Percentiles rank a stretch among this genome's conserved stretches.
These are phyloP conservation scores for Quaeritorhiza haematococci DNA, from an alignment of 371 early-diverging fungal genomes.

Conservation along the genomic window DNA sequence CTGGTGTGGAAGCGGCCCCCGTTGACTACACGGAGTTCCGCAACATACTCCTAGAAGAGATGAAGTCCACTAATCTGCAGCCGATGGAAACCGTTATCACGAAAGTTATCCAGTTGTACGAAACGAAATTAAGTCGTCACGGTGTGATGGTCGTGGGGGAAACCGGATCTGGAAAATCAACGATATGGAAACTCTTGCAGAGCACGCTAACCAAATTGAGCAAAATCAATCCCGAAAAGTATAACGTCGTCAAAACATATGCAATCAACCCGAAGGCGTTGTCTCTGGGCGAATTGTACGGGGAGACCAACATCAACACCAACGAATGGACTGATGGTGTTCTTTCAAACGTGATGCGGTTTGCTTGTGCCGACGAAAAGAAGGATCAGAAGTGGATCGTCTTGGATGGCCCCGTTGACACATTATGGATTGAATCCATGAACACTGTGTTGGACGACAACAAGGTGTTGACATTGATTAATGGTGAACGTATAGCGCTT, in stretches of 20 bases:
- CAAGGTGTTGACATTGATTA: conserved; percentile 49
- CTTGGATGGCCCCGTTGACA: conserved; percentile 57
- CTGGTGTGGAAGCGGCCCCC: conserved; percentile 39
- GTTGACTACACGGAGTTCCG: conserved; percentile 41
- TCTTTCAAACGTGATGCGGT: conserved; percentile 45
- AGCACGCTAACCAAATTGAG: conserved; percentile 27
- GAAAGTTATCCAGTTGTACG: conserved; percentile 50
- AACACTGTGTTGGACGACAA: conserved; percentile 61
- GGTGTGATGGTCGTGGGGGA: conserved; percentile 51
- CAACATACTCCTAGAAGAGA: conserved; percentile 34
- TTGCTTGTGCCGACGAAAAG: conserved; percentile 42
- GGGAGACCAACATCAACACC: conserved; percentile 41
- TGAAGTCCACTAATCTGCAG: conserved; percentile 36
- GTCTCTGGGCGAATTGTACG: conserved; percentile 52
- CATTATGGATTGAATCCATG: conserved; percentile 59
- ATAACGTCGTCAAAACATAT: conserved; percentile 31
- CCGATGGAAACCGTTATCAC: conserved; percentile 24
- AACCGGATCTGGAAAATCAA: conserved; percentile 47
- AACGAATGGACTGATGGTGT: conserved; percentile 62
- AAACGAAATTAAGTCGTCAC: conserved; percentile 45
- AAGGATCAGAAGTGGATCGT: conserved; percentile 54
- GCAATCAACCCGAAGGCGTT: conserved; percentile 52
- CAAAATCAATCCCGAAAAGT: conserved; percentile 32
- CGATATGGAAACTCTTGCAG: conserved; percentile 45
- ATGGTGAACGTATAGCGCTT: conserved; percentile 58